A percentile compares a stretch with the other conserved stretches of the same genome.
These are phyloP conservation scores for Cinnamomum chago DNA, from an alignment of 164 flowering plant genomes.

Conservation along the genomic window DNA sequence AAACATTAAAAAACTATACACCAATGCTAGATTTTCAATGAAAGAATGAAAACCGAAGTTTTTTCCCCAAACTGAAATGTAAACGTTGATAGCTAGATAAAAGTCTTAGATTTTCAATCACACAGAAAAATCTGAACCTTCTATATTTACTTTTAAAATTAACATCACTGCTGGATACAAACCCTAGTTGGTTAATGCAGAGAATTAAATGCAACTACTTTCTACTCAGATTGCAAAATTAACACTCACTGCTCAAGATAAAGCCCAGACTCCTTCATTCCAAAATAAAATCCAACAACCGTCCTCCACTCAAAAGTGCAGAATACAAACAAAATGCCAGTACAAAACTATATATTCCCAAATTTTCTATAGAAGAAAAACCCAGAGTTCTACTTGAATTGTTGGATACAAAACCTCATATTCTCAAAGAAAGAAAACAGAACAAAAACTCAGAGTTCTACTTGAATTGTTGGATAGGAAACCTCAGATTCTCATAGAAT, in stretches of 20 bases:
- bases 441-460: neutral
- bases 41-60: too few relatives aligned
- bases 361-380: neutral
- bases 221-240: neutral
- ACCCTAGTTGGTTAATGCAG: neutral
- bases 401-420: neutral
- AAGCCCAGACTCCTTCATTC: neutral
- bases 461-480: neutral
- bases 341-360: neutral
- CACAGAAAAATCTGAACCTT: too few relatives aligned
- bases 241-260: neutral
- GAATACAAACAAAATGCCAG: too few relatives aligned
- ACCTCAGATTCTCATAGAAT: neutral
- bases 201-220: neutral
- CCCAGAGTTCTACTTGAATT: neutral
- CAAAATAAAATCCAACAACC: neutral
- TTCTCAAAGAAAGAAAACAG: neutral
- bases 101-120: too few relatives aligned
- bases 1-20: too few relatives aligned
- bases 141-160: too few relatives aligned
- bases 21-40: too few relatives aligned
- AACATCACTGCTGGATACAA: too few relatives aligned
- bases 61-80: too few relatives aligned
- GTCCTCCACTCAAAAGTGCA: neutral
- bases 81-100: too few relatives aligned